Evolutionary conservation across 768 basidiomycete genomes (phyloP).

Genomic region (Phlebiopsis flavidoalba): DNA sequence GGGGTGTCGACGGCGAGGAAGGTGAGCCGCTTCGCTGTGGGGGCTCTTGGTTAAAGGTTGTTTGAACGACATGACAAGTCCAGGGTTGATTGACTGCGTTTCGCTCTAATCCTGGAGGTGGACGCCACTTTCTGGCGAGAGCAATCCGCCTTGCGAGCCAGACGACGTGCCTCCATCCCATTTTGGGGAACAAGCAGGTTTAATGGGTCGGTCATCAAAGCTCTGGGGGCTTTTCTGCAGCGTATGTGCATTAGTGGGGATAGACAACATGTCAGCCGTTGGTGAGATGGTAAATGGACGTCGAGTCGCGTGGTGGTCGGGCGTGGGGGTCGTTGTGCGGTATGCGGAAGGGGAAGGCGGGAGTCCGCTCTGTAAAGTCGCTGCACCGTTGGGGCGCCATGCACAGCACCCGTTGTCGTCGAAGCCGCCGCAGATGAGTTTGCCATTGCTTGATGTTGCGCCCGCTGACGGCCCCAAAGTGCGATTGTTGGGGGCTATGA

Average conservation of each 20-base stretch:
- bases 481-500: not conserved
- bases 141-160: conserved; percentile 14
- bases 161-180: conserved; percentile 1
- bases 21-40: conserved; percentile 28
- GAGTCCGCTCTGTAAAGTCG: conserved; percentile 15
- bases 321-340: not conserved
- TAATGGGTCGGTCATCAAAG: conserved; percentile 40
- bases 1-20: conserved; percentile 19
- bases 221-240: conserved; percentile 35
- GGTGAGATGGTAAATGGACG: conserved; percentile 11
- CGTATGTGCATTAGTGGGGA: conserved; percentile 11
- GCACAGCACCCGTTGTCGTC: not conserved
- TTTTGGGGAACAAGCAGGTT: conserved; percentile 16
- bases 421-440: not conserved
- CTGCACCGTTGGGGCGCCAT: conserved; percentile 2
- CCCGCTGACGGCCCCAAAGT: not conserved
- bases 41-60: conserved; percentile 15
- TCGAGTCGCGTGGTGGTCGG: conserved; percentile 16
- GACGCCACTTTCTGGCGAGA: conserved; percentile 22
- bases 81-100: conserved; percentile 54
- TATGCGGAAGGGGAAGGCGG: conserved; percentile 14
- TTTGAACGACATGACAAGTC: conserved; percentile 30
- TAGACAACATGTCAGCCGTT: conserved; percentile 16
- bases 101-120: conserved; percentile 35
- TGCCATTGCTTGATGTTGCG: not conserved